Percentiles rank a stretch among this genome's conserved stretches.
phyloP scores from a whole-genome alignment of 23 red algal species.

The Gracilariopsis chorda region DNA sequence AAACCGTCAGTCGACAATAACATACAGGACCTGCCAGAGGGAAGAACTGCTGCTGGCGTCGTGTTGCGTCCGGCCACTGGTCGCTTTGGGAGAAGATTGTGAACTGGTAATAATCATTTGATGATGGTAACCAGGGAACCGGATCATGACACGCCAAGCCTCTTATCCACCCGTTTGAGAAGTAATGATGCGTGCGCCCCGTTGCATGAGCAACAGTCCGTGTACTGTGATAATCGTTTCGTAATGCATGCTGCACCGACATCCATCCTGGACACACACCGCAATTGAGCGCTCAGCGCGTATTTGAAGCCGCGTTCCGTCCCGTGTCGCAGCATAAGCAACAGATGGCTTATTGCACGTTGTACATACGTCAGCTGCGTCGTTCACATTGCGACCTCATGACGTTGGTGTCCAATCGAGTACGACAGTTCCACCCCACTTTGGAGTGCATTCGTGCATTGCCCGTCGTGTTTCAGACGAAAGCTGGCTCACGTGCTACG shows the following conservation, averaged over 20 bases:
- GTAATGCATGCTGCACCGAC: constrained; percentile 6
- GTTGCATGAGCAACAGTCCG: not conserved
- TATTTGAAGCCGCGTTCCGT: not conserved
- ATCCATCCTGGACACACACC: not conserved
- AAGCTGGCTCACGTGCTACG: not conserved
- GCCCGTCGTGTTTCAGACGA: constrained; percentile 42
- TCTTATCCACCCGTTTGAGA: constrained; percentile 11
- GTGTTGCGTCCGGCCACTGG: constrained; percentile 52
- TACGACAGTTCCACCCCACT: not conserved
- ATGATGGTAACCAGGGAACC: constrained; percentile 53
- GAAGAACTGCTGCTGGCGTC: constrained; percentile 27
- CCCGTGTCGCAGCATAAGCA: not conserved
- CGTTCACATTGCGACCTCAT: constrained; percentile 33
- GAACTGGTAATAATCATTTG: not conserved
- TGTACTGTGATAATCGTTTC: constrained; percentile 71
- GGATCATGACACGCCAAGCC: constrained; percentile 4
- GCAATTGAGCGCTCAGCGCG: not conserved
- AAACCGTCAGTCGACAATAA: not conserved
- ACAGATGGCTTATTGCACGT: not conserved
- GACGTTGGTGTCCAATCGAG: not conserved
- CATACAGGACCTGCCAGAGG: constrained; percentile 22
- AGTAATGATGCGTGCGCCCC: constrained; percentile 26
- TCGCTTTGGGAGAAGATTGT: constrained; percentile 32
- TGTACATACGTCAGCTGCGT: constrained; percentile 65
- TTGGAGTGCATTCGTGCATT: constrained; percentile 52